These are phyloP conservation scores for Stagonosporopsis cucurbitacearum DNA, from an alignment of 2,329 filamentous ascomycete species.

Conservation along the genomic window DNA sequence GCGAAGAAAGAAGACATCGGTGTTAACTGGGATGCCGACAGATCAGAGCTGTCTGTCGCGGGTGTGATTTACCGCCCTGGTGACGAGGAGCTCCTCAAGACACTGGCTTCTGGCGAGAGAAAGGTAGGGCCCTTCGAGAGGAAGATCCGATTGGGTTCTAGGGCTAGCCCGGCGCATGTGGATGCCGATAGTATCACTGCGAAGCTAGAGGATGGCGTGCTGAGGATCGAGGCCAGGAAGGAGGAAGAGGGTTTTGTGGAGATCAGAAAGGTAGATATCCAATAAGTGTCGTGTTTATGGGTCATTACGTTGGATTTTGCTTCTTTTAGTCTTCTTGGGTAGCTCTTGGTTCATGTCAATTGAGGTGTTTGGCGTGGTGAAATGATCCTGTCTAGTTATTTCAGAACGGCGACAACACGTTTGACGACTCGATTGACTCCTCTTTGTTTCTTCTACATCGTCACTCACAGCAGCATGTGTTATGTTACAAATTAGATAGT, in stretches of 20 bases:
- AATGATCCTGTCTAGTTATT: no score
- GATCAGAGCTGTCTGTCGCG: constrained; percentile 68
- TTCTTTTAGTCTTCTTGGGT: no score
- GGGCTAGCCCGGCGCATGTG: constrained; percentile 64
- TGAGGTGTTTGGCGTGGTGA: background rate
- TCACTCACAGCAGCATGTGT: no score
- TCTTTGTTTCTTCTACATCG: no score
- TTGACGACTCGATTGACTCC: no score
- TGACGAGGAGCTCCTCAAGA: constrained; percentile 70
- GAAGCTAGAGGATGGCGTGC: constrained; percentile 78
- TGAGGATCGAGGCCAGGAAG: constrained; percentile 80
- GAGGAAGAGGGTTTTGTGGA: constrained; percentile 65
- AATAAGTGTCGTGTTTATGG: constrained; percentile 45
- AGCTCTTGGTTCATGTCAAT: background rate
- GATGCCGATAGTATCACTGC: constrained; percentile 73
- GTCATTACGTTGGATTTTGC: no score
- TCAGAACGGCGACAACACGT: no score
- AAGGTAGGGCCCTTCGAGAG: constrained; percentile 78
- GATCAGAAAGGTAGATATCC: constrained; percentile 60
- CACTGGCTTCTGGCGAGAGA: constrained; percentile 69
- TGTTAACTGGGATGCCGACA: constrained; percentile 76
- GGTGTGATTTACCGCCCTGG: constrained; percentile 77
- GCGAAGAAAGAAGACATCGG: constrained; percentile 80
- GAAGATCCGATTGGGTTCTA: constrained; percentile 66
- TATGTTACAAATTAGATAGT: no score